Base-by-base conservation (phyloP, 768 basidiomycete genomes). In the Trametes punicea region DNA sequence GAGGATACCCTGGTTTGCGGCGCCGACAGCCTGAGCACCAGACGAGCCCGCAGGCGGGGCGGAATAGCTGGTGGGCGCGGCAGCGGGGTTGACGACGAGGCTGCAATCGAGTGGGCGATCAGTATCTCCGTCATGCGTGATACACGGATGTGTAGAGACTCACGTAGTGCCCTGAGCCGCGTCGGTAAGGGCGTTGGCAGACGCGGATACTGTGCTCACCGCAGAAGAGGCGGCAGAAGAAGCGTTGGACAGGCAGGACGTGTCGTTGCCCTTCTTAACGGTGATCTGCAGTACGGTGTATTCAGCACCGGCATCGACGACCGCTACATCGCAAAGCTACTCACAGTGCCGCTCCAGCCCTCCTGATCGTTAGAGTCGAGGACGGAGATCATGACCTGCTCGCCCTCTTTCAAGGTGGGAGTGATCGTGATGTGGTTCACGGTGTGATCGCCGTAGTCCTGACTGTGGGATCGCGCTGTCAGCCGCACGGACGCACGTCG, bases 321-420 rank as follows among this genome's bases (percentile, higher is more conserved):
- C 29, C 2, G 46, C 20, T 25, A 51, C 15, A 41, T 21, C 3
- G n/a, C 21, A 20, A 39, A 10, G 29, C 57, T 16, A 76, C 82
- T 65, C 57, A 89, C 88, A 10, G 61, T 63, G 31, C 72, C 75
- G 61, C 81, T 83, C 89, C 89, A 92, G 3, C 79, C 87, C 62
- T 90, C 87, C 3, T 84, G 65, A 26, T 73, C 80, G 30, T 63
- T 51, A 2, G 70, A 63, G 65, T 89, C 87, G 57, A 78, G 68
- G 16, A 88, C 58, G 15, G 78, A 84, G 29, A 90, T 59, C 59
- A 74, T 67, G 34, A 85, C 73, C 26, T 72, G 57, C 20, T 74
- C 75, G 33, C 82, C 82, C 11, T 77, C 73, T 30, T 78, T 64
- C 46, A 89, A 36, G 40, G 63, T 57, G 44, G 74, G 72, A 4